phyloP scores from a whole-genome alignment of 371 early-diverging fungal genomes.

The Mortierella sp. region DNA sequence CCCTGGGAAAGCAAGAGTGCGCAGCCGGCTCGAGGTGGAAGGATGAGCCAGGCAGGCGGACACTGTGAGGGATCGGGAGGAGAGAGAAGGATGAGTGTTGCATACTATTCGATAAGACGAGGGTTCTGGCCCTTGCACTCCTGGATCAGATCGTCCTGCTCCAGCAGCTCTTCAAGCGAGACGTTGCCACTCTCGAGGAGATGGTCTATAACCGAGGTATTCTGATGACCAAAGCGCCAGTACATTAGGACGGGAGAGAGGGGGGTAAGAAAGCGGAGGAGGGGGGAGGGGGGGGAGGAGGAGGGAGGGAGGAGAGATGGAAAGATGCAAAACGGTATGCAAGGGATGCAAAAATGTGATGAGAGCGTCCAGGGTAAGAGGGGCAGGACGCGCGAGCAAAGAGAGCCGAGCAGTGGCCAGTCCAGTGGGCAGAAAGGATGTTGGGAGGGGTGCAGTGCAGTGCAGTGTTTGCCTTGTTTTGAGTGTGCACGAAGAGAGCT shows the following conservation, averaged over 20 bases:
- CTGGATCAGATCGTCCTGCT: constrained; percentile 87
- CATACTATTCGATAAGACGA: constrained; percentile 83
- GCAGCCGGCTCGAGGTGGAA: too few species aligned
- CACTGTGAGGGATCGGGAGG: too few species aligned
- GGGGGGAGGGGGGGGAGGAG: background rate
- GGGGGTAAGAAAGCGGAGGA: background rate
- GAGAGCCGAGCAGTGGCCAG: too few species aligned
- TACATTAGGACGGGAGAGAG: constrained; percentile 61
- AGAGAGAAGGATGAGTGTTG: background rate
- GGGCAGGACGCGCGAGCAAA: background rate
- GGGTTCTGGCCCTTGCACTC: constrained; percentile 85
- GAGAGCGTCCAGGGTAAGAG: too few species aligned
- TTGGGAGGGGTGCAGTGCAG: too few species aligned
- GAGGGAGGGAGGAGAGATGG: background rate
- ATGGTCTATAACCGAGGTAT: constrained; percentile 77
- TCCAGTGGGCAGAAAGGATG: too few species aligned
- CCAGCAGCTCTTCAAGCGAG: constrained; percentile 79
- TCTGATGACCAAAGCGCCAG: constrained; percentile 84
- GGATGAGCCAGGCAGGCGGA: too few species aligned
- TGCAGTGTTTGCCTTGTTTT: too few species aligned
- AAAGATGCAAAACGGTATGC: constrained; percentile 1
- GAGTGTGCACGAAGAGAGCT: too few species aligned
- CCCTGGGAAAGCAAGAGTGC: too few species aligned
- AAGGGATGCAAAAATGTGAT: background rate
- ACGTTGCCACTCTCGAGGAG: constrained; percentile 81